Conservation (phyloP, 805 yeast species). For the Starmera pachycereana region DNA sequence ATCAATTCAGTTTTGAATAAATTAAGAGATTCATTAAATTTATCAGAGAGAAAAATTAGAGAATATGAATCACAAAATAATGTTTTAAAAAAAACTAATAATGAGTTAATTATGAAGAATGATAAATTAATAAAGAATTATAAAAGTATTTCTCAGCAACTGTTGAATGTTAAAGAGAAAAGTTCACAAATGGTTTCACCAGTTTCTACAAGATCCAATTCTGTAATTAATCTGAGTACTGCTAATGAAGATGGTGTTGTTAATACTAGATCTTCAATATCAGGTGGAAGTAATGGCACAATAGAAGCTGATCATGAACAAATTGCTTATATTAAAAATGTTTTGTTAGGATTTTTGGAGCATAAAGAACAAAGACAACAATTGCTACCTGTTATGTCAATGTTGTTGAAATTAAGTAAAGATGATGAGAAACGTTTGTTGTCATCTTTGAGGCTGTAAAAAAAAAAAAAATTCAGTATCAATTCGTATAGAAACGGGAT, state of each 20-base stretch:
- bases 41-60: conserved; percentile 38
- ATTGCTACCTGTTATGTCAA: conserved; percentile 76
- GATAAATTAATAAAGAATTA: conserved; percentile 65
- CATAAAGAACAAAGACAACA: conserved; percentile 86
- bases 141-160: conserved; percentile 51
- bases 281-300: background rate
- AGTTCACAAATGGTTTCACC: conserved; percentile 15
- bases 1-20: conserved; percentile 21
- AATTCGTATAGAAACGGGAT: too few relatives aligned
- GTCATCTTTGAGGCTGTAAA: conserved; percentile 13
- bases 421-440: conserved; percentile 69
- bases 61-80: conserved; percentile 46
- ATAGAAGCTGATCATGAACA: conserved; percentile 27
- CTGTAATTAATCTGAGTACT: conserved; percentile 18
- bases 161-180: conserved; percentile 13
- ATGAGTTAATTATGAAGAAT: conserved; percentile 56
- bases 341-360: conserved; percentile 81
- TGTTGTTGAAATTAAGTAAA: conserved; percentile 55
- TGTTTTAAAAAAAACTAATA: conserved; percentile 50
- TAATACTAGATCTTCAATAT: too few relatives aligned
- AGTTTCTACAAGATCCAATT: conserved; percentile 26
- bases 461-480: too few relatives aligned
- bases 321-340: conserved; percentile 78
- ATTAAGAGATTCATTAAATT: conserved; percentile 42
- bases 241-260: conserved; percentile 1